Evolutionary conservation across 108 stramenopile genomes (phyloP).

Genomic region (Schizochytrium sp.): DNA sequence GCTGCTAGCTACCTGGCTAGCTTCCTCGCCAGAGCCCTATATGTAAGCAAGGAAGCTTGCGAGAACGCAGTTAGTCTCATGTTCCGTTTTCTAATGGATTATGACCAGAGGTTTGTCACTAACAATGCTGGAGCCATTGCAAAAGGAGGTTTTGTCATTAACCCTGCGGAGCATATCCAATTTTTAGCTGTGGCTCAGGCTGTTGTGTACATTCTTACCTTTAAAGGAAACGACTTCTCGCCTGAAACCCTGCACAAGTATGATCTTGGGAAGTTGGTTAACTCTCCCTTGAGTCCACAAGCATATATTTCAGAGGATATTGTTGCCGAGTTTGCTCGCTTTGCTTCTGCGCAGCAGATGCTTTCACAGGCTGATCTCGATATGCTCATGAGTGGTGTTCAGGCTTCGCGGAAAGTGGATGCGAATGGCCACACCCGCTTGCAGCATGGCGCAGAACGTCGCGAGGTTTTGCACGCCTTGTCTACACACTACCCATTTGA

Average conservation of each 20-base stretch:
- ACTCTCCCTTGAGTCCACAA: not conserved
- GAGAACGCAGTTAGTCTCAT: not conserved
- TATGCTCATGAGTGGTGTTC: not conserved
- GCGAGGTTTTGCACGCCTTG: not conserved
- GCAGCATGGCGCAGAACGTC: conserved; percentile 3
- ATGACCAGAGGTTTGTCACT: not conserved
- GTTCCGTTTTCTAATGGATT: not conserved
- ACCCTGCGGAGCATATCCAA: conserved; percentile 39
- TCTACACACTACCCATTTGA: conserved; percentile 36
- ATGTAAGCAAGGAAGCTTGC: not conserved
- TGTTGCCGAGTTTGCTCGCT: conserved; percentile 37
- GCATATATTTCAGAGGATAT: conserved; percentile 25
- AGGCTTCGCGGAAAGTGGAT: not conserved
- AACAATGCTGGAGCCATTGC: not conserved
- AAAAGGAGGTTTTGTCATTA: not conserved
- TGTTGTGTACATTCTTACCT: conserved; percentile 31
- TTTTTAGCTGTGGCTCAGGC: conserved; percentile 31
- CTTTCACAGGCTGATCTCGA: not conserved
- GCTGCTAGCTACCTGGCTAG: conserved; percentile 44
- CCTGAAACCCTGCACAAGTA: not conserved
- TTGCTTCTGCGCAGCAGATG: not conserved
- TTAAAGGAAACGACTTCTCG: conserved; percentile 38
- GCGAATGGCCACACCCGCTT: not conserved
- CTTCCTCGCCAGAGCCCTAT: conserved; percentile 35
- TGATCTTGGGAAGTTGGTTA: not conserved